These are phyloP conservation scores for Rossbeevera mucosa DNA, from an alignment of 768 basidiomycete genomes.

Conservation along the genomic window DNA sequence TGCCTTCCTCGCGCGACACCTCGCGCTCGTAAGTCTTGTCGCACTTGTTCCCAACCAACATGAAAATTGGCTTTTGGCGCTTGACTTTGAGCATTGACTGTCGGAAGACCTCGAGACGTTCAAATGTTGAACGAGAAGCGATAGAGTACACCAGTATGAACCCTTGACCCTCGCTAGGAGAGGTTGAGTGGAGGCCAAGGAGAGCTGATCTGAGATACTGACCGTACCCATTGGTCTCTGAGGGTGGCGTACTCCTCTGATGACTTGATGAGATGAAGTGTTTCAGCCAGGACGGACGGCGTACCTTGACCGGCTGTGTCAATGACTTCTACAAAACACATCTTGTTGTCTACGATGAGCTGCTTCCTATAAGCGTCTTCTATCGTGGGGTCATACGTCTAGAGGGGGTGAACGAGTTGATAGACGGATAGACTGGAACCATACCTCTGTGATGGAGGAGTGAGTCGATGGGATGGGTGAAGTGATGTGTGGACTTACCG, in stretches of 20 bases:
- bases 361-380: conserved; percentile 97
- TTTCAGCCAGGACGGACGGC: conserved; percentile 21
- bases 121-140: conserved; percentile 87
- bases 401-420: conserved; percentile 10
- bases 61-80: conserved; percentile 78
- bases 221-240: conserved; percentile 98
- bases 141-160: conserved; percentile 97
- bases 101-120: conserved; percentile 84
- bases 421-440: conserved; percentile 13
- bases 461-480: conserved; percentile 13
- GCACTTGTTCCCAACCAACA: conserved; percentile 95
- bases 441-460: conserved; percentile 47
- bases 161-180: conserved; percentile 89
- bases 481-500: conserved; percentile 53
- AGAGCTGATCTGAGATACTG: conserved; percentile 29
- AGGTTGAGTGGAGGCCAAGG: conserved; percentile 8
- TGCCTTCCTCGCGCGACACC: conserved; percentile 87
- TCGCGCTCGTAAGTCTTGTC: conserved; percentile 91
- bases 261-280: conserved; percentile 16
- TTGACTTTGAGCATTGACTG: conserved; percentile 89
- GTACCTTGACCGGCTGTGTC: conserved; percentile 96
- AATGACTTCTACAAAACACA: conserved; percentile 95
- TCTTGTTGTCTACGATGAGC: conserved; percentile 88
- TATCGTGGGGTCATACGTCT: conserved; percentile 99
- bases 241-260: conserved; percentile 96